Percentiles rank a stretch among this genome's conserved stretches.
phyloP scores from a whole-genome alignment of 345 rosid genomes.

The Gossypium turneri region DNA sequence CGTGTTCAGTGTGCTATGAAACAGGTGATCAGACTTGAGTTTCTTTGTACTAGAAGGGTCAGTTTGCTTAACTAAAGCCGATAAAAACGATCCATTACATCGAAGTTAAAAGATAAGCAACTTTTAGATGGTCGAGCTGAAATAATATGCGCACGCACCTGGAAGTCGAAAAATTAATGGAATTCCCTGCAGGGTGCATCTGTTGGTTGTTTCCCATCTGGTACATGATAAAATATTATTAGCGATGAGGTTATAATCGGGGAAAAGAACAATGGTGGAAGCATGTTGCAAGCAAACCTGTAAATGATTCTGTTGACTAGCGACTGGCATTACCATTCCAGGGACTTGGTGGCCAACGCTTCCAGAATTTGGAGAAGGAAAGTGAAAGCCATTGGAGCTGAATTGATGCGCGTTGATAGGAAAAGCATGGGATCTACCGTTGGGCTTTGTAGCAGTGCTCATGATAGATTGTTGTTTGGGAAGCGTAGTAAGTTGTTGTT shows the following conservation, averaged over 20 bases:
- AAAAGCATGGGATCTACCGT: constrained; percentile 19
- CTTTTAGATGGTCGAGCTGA: background rate
- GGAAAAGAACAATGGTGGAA: background rate
- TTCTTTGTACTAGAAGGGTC: background rate
- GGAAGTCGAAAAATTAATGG: constrained; percentile 29
- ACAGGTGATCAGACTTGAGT: too few species aligned
- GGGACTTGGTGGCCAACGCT: constrained; percentile 34
- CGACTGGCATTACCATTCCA: constrained; percentile 24
- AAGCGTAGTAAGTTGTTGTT: constrained; percentile 43
- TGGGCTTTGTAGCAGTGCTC: constrained; percentile 32
- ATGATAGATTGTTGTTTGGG: constrained; percentile 41
- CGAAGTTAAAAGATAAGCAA: background rate
- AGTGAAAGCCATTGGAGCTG: constrained; percentile 20
- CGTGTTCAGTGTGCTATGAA: background rate
- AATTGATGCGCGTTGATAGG: constrained; percentile 19
- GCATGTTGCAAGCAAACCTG: constrained; percentile 31
- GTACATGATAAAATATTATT: constrained; percentile 6
- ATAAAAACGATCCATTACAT: background rate
- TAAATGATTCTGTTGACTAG: constrained; percentile 23
- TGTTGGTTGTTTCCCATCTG: constrained; percentile 42
- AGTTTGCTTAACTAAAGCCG: background rate
- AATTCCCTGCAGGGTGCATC: constrained; percentile 26
- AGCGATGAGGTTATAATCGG: constrained; percentile 3
- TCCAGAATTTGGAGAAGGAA: constrained; percentile 22
- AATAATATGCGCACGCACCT: constrained; percentile 26